These are phyloP conservation scores for Yarrowia galli DNA, from an alignment of 1,139 yeast genomes.

Conservation along the genomic window DNA sequence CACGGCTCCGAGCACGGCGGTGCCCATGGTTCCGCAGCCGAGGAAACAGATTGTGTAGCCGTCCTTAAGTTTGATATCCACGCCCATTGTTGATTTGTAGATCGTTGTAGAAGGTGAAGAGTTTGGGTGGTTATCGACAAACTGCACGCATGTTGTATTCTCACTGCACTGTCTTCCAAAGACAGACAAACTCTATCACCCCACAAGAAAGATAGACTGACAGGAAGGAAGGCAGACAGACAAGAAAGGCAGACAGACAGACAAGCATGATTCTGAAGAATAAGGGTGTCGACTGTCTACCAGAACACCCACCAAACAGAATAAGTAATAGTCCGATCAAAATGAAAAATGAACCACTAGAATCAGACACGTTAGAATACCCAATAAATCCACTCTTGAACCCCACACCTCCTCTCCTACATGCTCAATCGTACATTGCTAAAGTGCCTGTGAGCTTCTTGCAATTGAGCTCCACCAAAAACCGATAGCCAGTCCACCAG, in stretches of 20 bases:
- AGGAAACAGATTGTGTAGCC: constrained; percentile 76
- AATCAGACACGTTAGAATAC: neutral
- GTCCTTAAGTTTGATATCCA: constrained; percentile 44
- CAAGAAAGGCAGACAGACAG: neutral
- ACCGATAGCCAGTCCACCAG: no score
- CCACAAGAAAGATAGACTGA: neutral
- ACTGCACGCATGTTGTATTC: neutral
- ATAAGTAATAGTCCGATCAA: neutral
- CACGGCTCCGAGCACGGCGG: constrained; percentile 90
- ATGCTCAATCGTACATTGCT: neutral
- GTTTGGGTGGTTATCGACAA: constrained; percentile 4
- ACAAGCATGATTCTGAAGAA: neutral
- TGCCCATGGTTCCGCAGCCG: constrained; percentile 97
- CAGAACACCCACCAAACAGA: neutral
- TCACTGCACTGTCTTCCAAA: constrained; percentile 4
- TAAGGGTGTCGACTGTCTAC: neutral
- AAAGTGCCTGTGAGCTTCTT: no score
- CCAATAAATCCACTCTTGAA: neutral
- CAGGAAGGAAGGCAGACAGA: neutral
- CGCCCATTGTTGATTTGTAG: constrained; percentile 32
- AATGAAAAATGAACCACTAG: neutral
- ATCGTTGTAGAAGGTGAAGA: constrained; percentile 1
- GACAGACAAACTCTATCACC: constrained; percentile 32
- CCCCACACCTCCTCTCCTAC: neutral
- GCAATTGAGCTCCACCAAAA: no score